Conservation (phyloP, 495 filamentous ascomycete species). For the Pyrenula massariospora region DNA sequence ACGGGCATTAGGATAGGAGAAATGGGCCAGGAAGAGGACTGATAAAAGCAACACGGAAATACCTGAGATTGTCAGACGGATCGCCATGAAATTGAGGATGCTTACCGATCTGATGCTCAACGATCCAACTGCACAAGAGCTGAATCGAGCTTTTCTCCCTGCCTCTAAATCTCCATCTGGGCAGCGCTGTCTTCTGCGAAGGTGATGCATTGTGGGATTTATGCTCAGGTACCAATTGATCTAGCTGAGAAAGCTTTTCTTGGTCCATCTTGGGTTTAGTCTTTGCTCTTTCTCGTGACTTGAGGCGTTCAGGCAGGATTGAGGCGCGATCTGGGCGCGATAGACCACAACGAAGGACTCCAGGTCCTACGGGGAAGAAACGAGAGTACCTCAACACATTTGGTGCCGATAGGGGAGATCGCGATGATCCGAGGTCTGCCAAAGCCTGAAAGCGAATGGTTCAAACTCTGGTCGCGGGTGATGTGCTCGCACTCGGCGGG, state of each 20-base stretch:
- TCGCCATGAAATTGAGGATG: not conserved
- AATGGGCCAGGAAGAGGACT: conserved; percentile 34
- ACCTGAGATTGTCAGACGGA: not conserved
- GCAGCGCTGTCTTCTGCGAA: not conserved
- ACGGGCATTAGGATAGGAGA: conserved; percentile 65
- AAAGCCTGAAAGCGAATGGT: not conserved
- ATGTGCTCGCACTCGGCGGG: no score
- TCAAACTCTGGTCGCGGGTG: no score
- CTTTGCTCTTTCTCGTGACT: no score
- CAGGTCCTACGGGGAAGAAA: not conserved
- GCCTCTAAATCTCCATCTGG: not conserved
- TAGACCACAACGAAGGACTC: not conserved
- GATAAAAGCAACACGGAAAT: conserved; percentile 2
- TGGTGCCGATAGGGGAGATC: not conserved
- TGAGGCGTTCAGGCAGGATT: no score
- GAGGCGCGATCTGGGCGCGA: no score
- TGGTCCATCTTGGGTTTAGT: no score
- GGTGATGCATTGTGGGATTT: not conserved
- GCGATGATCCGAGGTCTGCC: not conserved
- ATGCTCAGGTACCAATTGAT: not conserved
- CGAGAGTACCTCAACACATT: not conserved
- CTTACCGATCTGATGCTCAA: not conserved
- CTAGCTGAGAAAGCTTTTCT: no score
- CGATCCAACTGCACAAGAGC: not conserved
- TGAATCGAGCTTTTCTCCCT: not conserved